A percentile compares a stretch with the other conserved stretches of the same genome.
phyloP scores from a whole-genome alignment of 768 basidiomycete species.

The Hirschioporus abietinus region DNA sequence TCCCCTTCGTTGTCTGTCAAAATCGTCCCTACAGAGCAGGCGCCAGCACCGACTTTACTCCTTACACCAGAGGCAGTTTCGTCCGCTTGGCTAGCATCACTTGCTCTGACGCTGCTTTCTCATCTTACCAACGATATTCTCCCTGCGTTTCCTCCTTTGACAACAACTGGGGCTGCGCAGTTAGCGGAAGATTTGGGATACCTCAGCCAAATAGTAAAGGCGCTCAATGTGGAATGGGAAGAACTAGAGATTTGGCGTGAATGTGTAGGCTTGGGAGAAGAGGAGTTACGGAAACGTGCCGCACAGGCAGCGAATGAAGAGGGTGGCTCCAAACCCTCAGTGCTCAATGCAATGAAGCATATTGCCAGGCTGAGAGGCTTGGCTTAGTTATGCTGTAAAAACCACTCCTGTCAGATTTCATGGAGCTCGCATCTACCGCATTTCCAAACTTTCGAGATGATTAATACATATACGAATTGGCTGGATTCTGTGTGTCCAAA shows the following conservation, averaged over 20 bases:
- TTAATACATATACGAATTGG: not conserved
- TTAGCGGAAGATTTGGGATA: conserved; percentile 85
- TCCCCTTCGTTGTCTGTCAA: conserved; percentile 28
- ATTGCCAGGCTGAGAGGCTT: not conserved
- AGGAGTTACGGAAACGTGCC: conserved; percentile 14
- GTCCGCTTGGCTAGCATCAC: conserved; percentile 86
- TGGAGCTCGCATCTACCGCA: not conserved
- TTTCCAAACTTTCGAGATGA: not conserved
- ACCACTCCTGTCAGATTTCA: not conserved
- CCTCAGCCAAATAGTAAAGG: conserved; percentile 83
- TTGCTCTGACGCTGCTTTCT: conserved; percentile 75
- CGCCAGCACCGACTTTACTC: conserved; percentile 9
- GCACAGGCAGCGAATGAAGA: not conserved
- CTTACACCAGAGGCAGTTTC: conserved; percentile 78
- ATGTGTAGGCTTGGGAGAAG: conserved; percentile 57
- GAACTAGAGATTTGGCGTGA: conserved; percentile 79
- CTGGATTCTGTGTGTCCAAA: not conserved
- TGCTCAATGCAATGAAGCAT: not conserved
- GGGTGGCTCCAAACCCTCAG: not conserved
- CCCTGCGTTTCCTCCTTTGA: conserved; percentile 63
- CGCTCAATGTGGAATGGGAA: conserved; percentile 82
- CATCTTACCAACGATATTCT: conserved; percentile 68
- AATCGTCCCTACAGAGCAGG: conserved; percentile 6
- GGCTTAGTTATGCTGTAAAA: not conserved
- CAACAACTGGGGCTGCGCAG: conserved; percentile 69